phyloP scores from a whole-genome alignment of 2,329 filamentous ascomycete species.

The Dactylella cylindrospora region DNA sequence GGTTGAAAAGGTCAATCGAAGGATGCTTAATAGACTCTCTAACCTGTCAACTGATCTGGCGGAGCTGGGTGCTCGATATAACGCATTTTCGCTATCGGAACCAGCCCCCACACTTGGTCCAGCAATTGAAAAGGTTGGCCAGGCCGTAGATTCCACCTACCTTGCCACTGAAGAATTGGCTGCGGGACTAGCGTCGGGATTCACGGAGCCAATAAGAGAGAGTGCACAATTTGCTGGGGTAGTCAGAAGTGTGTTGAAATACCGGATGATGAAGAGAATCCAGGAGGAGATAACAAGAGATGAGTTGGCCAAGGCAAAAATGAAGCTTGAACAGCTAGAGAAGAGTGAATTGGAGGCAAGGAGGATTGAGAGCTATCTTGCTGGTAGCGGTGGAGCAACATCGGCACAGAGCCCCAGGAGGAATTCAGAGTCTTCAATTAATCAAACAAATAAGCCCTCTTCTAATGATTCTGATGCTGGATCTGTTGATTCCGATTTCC shows the following conservation, averaged over 20 bases:
- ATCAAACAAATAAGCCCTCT: constrained; percentile 53
- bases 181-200: constrained; percentile 81
- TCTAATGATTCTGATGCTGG: constrained; percentile 63
- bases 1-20: constrained; percentile 94
- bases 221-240: constrained; percentile 96
- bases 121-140: constrained; percentile 90
- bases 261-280: constrained; percentile 87
- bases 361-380: constrained; percentile 90
- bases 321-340: constrained; percentile 83
- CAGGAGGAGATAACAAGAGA: constrained; percentile 97
- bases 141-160: constrained; percentile 93
- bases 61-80: constrained; percentile 92
- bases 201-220: constrained; percentile 96
- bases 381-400: constrained; percentile 52
- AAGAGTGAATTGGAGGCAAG: constrained; percentile 88
- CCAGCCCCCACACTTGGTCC: constrained; percentile 76
- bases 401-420: constrained; percentile 55
- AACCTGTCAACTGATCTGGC: constrained; percentile 82
- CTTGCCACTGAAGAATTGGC: constrained; percentile 92
- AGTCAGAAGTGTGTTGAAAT: constrained; percentile 82
- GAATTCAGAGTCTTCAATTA: constrained; percentile 51
- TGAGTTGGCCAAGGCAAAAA: constrained; percentile 82
- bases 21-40: constrained; percentile 81
- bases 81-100: constrained; percentile 93
- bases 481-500: constrained; percentile 94